phyloP scores from a whole-genome alignment of 1,284 basidiomycete species.

The Ustilago vetiveriae region DNA sequence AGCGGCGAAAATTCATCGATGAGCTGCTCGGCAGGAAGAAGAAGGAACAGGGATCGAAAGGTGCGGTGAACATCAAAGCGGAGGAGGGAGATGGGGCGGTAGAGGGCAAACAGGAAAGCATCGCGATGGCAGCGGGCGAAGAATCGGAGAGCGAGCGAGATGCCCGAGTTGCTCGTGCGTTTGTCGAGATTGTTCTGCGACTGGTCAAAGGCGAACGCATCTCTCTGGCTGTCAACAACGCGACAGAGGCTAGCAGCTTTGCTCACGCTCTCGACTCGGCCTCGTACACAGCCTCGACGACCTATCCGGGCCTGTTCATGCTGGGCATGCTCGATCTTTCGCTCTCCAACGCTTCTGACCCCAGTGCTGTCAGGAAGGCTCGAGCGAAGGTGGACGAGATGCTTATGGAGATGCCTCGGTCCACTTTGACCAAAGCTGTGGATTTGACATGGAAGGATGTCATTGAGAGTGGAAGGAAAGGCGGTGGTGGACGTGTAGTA shows the following conservation, averaged over 20 bases:
- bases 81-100: background rate
- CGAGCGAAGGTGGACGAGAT: conserved; percentile 7
- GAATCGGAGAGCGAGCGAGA: conserved; percentile 14
- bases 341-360: background rate
- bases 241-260: background rate
- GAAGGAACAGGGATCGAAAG: conserved; percentile 78
- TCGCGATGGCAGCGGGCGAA: background rate
- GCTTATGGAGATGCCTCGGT: conserved; percentile 22
- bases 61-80: conserved; percentile 67
- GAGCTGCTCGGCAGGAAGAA: conserved; percentile 86
- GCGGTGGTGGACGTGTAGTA: background rate
- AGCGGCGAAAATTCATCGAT: conserved; percentile 85
- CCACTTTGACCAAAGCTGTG: conserved; percentile 11
- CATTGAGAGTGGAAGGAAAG: conserved; percentile 10
- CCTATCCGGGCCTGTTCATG: conserved; percentile 21
- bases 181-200: conserved; percentile 20
- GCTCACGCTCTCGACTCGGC: background rate
- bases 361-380: background rate
- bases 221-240: background rate
- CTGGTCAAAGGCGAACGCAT: conserved; percentile 30
- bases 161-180: conserved; percentile 3
- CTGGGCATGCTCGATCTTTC: conserved; percentile 14
- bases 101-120: background rate
- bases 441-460: conserved; percentile 32
- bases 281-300: conserved; percentile 9